Evolutionary conservation across 1,284 basidiomycete species (phyloP), one percentile per base, ranked within the genome.

Genomic region (Mycosarcoma mackinlayi): DNA sequence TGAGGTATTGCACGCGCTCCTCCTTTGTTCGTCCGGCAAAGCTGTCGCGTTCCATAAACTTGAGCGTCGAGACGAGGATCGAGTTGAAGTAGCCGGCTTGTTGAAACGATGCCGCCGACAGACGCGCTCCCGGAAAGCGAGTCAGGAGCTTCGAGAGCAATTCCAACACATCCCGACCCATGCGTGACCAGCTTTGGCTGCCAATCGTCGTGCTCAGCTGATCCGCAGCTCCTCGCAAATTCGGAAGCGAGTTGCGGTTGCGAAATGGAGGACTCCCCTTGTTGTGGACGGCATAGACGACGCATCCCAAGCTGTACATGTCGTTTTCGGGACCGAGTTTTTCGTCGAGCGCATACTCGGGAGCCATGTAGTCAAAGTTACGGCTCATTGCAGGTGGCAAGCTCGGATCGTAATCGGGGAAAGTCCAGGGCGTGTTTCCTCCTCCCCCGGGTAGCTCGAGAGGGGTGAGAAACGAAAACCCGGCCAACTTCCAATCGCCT

Each of bases 401-500:
- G 42, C 90, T 86, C 16, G 88, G 88, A 83, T 98, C 94, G 67
- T 90, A 91, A 27, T 92, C 90, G 0, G 94, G 94, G 77, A 92
- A 95, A 64, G 91, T 89, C 89, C 92, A 96, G 25, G 88, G 88
- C 1, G 92, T 89, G 0, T 89, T 86, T 5, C 87, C 86, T 1
- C 92, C 93, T 66, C 91, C 89, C 18, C 65, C 64, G 1, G 89
- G 84, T 28, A 87, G 85, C 31, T 88, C 84, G 3, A 98, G 85
- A 2, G 92, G 87, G 16, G 94, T 93, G 0, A 92, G 39, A 49
- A 94, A 86, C 6, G 91, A 92, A 39, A 98, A 87, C 0, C 94
- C 94, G 14, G 91, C 90, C 45, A 99, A 87, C 85, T 98, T 99
- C 95, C 95, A 99, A 83, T 99, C 95, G 33, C 96, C 95, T 92